Percentiles rank a stretch among this genome's conserved stretches.
These are phyloP conservation scores for Diospyros kaki DNA, from an alignment of 148 eudicot species.

Conservation along the genomic window DNA sequence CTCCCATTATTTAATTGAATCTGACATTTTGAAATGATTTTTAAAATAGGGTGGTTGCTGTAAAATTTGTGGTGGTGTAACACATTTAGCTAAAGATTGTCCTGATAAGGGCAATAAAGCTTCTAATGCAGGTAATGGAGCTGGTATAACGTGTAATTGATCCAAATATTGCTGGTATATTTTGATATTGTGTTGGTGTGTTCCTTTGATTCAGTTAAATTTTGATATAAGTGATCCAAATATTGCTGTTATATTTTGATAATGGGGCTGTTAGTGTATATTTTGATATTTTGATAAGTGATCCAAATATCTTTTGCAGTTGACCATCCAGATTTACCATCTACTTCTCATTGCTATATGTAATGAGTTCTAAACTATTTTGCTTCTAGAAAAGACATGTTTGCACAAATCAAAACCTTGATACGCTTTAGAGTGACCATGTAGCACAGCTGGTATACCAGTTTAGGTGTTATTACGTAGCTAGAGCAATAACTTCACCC, in stretches of 20 bases:
- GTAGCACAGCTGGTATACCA: neutral
- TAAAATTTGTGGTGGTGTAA: conserved; percentile 78
- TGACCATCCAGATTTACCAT: neutral
- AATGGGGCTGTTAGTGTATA: neutral
- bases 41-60: conserved; percentile 77
- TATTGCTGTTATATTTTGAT: neutral
- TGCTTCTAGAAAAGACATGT: neutral
- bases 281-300: neutral
- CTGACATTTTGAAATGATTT: conserved; percentile 11
- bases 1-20: neutral
- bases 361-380: neutral
- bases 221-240: conserved; percentile 2
- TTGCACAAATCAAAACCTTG: neutral
- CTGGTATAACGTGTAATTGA: conserved; percentile 41
- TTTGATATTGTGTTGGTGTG: neutral
- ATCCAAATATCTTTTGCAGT: neutral
- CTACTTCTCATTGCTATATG: neutral
- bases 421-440: neutral
- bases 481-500: no score
- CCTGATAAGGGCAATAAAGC: conserved; percentile 49
- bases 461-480: no score
- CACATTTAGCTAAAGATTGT: conserved; percentile 90
- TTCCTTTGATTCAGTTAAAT: neutral
- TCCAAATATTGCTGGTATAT: neutral
- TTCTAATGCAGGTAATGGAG: conserved; percentile 24